Evolutionary conservation across 108 stramenopile genomes (phyloP).

Genomic region (Nitzschia inconspicua): DNA sequence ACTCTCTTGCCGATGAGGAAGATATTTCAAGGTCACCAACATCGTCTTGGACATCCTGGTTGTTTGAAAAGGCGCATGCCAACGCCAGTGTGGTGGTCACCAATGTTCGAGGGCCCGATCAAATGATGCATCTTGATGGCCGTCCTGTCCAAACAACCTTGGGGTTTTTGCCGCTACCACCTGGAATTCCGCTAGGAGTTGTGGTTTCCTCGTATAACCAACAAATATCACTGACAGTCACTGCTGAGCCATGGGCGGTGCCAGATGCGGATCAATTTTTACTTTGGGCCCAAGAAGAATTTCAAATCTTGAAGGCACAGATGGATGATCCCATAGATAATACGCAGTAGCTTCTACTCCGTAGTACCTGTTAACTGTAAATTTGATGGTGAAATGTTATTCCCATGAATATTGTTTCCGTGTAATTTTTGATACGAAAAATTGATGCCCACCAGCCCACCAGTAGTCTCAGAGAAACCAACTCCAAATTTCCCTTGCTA

Average conservation of each 20-base stretch:
- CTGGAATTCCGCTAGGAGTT: conserved; percentile 76
- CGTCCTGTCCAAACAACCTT: conserved; percentile 54
- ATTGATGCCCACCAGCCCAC: too few relatives aligned
- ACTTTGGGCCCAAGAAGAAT: conserved; percentile 75
- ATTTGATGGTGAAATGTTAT: too few relatives aligned
- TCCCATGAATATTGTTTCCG: too few relatives aligned
- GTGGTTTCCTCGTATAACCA: conserved; percentile 71
- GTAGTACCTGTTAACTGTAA: too few relatives aligned
- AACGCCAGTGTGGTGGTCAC: conserved; percentile 71
- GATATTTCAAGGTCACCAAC: too few relatives aligned
- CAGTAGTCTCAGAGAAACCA: too few relatives aligned
- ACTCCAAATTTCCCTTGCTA: too few relatives aligned
- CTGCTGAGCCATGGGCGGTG: conserved; percentile 78
- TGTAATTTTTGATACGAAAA: too few relatives aligned
- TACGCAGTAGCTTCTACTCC: neutral
- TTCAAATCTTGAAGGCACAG: conserved; percentile 30
- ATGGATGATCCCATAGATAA: too few relatives aligned
- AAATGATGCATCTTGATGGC: conserved; percentile 64
- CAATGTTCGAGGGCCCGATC: conserved; percentile 63
- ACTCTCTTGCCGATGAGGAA: conserved; percentile 40
- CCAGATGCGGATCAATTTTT: conserved; percentile 84
- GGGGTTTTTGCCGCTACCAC: conserved; percentile 84
- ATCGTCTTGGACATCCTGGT: conserved; percentile 27
- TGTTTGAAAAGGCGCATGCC: conserved; percentile 60
- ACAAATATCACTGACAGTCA: conserved; percentile 53